A percentile compares a stretch with the other conserved stretches of the same genome.
phyloP scores from a whole-genome alignment of 495 filamentous ascomycete genomes.

The Penicillium angulare region DNA sequence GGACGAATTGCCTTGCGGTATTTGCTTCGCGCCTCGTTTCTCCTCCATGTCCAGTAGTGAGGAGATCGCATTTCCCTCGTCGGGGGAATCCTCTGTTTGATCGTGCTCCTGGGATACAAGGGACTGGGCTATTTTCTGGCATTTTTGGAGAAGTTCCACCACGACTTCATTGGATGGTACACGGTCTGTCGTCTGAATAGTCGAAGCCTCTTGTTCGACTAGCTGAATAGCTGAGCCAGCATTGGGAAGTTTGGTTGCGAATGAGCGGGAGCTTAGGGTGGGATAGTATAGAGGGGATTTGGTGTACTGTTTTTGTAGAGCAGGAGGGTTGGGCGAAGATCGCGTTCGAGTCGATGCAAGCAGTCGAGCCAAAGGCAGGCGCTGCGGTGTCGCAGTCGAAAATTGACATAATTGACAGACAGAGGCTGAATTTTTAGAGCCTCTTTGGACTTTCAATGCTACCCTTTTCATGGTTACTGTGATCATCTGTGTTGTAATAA shows the following conservation, averaged over 20 bases:
- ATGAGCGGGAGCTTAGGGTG: constrained; percentile 3
- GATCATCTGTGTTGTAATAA: constrained; percentile 1
- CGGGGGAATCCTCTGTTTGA: constrained; percentile 11
- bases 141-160: constrained; percentile 41
- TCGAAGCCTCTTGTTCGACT: constrained; percentile 25
- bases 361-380: constrained; percentile 23
- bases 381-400: constrained; percentile 20
- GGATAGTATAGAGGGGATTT: constrained; percentile 1
- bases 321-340: constrained; percentile 4
- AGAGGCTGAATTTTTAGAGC: constrained; percentile 18
- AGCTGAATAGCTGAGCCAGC: constrained; percentile 22
- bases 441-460: constrained; percentile 26
- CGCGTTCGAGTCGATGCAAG: constrained; percentile 7
- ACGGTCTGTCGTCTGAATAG: constrained; percentile 30
- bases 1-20: constrained; percentile 4
- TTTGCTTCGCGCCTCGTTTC: constrained; percentile 17
- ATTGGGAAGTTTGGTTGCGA: constrained; percentile 12
- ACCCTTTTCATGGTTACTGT: constrained; percentile 34
- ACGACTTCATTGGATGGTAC: constrained; percentile 42
- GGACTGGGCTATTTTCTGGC: constrained; percentile 39
- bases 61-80: constrained; percentile 43
- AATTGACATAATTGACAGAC: constrained; percentile 43
- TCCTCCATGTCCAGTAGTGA: constrained; percentile 54
- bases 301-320: constrained; percentile 14
- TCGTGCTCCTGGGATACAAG: constrained; percentile 33